Evolutionary conservation across 2,329 filamentous ascomycete genomes (phyloP), one percentile per base, ranked within the genome.

Genomic region (Immersiporthe knoxdaviesiana): DNA sequence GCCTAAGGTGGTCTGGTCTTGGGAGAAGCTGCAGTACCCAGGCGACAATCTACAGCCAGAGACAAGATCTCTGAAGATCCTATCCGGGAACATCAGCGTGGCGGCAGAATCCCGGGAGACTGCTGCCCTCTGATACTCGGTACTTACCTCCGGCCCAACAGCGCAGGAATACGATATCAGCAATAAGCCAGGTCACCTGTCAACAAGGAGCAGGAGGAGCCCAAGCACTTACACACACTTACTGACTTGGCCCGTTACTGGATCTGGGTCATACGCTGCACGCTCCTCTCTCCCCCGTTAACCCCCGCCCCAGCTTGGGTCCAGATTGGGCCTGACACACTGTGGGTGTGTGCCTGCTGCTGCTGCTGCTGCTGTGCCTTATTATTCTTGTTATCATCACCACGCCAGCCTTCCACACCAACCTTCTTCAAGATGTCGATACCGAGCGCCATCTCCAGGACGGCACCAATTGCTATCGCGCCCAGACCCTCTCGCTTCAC

Each of bases 401-500:
- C 59, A 59, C 56, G 59, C 30, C 30, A 21, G 32, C 61, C 24
- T 63, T 50, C 10, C 54, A 30, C 35, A 16, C 56, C 65, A 27
- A 2, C 47, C n/a, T 59, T 24, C 76, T 69, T 75, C 78, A 76
- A 76, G 79, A 88, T 88, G 84, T 84, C 86, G 74, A 84, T 83
- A 74, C 81, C 85, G 73, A 82, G 79, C 75, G 79, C 84, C 75
- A 81, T 89, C 77, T 82, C 84, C 72, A 83, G 88, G 79, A 89
- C 88, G 80, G 87, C 86, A 77, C 88, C 88, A 74, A 90, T 90
- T 77, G 85, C 88, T 77, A 90, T 90, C 78, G 88, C 88, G 72
- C 86, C 88, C 73, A 88, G 89, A 77, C 86, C 85, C 71, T 81
- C 84, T 71, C 81, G 79, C 73, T 80, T 76, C 72, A 81, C 77